Base-by-base conservation (phyloP, 2,329 filamentous ascomycete species). In the Herpotrichia juniperi region DNA sequence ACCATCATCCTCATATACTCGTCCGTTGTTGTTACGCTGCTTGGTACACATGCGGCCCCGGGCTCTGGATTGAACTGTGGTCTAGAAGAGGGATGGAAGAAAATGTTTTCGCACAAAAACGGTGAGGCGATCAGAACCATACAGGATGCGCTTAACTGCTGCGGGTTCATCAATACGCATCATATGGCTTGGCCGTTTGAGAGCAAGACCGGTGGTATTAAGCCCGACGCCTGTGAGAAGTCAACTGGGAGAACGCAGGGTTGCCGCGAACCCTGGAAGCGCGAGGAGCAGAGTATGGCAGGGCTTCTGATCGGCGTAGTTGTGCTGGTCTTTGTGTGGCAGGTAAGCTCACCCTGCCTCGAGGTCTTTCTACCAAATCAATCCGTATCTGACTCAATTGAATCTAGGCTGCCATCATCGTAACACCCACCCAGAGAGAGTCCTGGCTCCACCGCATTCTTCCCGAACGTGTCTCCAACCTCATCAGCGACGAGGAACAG, bases 171-270 rank as follows among this genome's bases (percentile, higher is more conserved):
- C 49, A 80, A 76, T 4, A 66, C 83, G 24, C 70, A 66, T 25
- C 87, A 91, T 62, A 83, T 81, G 58, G 81, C 83, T 0, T 90
- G 81, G 76, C 88, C 88, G 0, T 89, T 88, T 52, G 76, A 77
- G 47, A 50, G 74, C 48, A 57, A 69, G 46, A 58, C 62, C 45
- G 44, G 70, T 39, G 55, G 63, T 35, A 35, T 50, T 17, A 58
- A n/a, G n/a, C n/a, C n/a, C n/a, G n/a, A 71, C 37, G 67, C 73
- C 11, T 88, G 86, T 62, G 58, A 73, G 4, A 66, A 75, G 40
- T 69, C 77, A 4, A 85, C 79, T 57, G 75, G 76, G 0, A 75
- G 83, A 25, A 68, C 64, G 0, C 63, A 50, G 12, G 68, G 80
- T 0, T 90, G 87, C 50, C 65, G 79, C 9, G 77, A 51, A 1